Evolutionary conservation across 2,329 filamentous ascomycete species (phyloP), one percentile per base, ranked within the genome.

Genomic region (Parastagonospora nodorum): DNA sequence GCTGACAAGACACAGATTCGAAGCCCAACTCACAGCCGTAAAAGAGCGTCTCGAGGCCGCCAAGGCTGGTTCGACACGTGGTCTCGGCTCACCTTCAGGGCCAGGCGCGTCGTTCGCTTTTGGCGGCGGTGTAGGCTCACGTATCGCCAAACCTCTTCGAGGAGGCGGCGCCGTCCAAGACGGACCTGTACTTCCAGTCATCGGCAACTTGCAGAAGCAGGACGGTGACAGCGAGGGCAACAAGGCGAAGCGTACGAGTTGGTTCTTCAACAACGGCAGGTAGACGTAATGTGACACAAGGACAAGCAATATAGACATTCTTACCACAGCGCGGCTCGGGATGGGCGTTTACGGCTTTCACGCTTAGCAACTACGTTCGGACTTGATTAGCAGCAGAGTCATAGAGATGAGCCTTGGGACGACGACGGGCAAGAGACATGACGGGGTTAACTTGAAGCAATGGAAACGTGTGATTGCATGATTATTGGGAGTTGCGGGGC

Each of bases 11-110:
- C 16, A 40, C 72, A 97, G 94, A 74, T 99, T 99, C 80, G 94
- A 99, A 80, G 88, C 90, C 32, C 94, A 99, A 78, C 89, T 99
- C 72, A 89, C 92, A 37, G 92, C 92, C 44, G 94, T 99, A 77
- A 99, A 97, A 81, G 94, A 99, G 74, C 90, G 94, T 57, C 88
- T 99, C 61, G 94, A 99, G 77, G 89, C 91, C 45, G 94, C 92
- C 73, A 99, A 97, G 78, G 85, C 88, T 42, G 91, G 92, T 67
- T 94, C 89, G 60, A 96, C 92, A 9, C 88, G 92, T 60, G 92
- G 90, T 46, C 84, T 97, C 48, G 70, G 71, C n/a, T 84, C 85
- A 60, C 84, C 86, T 41, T 80, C 84, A 7, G 75, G 45, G 1
- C 39, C 81, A 54, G 71, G 69, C 42, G 77, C 76, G 30, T 84